Base-by-base conservation (phyloP, 768 basidiomycete genomes). In the Bullera alba region DNA sequence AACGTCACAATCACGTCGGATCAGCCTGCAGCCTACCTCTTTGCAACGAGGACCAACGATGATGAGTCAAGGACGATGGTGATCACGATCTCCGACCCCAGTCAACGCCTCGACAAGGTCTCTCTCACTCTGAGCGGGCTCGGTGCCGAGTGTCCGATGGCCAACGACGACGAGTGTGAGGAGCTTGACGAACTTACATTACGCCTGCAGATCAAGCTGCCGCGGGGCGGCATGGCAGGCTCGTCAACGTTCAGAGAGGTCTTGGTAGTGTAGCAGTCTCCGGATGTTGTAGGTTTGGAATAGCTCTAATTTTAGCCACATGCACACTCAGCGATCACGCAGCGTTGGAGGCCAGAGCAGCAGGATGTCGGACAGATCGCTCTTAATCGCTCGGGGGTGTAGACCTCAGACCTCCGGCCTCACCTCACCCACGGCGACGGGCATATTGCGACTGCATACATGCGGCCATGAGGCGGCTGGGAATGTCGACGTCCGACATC, bases 71-170 rank as follows among this genome's bases (percentile, higher is more conserved):
- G 70, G 10, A 70, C 74, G 1, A 75, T 78, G 29, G 73, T 72
- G 21, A 54, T 86, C 27, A 79, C 78, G 0, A 76, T 84, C 12
- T 79, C 83, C 0, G 84, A 86, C 64, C 84, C 84, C 3, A 81
- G 81, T 1, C 84, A 86, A 62, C 75, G 10, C 2, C 35, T 67
- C 32, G 28, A 27, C 3, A n/a, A 23, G 3, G 25, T 59, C 36
- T 28, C 43, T 5, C 38, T 62, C 30, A 36, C 46, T 27, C 42
- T 54, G 32, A 4, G 23, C 17, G 12, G 15, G 19, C 5, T 3
- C 17, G 5, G 32, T 19, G 2, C 26, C 7, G 1, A 19, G 17
- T 3, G 6, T 48, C 5, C 15, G 21, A n/a, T 44, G 47, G 17
- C 8, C 12, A 5, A n/a, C 8, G 38, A 48, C 16, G 46, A 46